Evolutionary conservation across 2,329 filamentous ascomycete species (phyloP), one percentile per base, ranked within the genome.

Genomic region (Tolypocladium pustulatum): DNA sequence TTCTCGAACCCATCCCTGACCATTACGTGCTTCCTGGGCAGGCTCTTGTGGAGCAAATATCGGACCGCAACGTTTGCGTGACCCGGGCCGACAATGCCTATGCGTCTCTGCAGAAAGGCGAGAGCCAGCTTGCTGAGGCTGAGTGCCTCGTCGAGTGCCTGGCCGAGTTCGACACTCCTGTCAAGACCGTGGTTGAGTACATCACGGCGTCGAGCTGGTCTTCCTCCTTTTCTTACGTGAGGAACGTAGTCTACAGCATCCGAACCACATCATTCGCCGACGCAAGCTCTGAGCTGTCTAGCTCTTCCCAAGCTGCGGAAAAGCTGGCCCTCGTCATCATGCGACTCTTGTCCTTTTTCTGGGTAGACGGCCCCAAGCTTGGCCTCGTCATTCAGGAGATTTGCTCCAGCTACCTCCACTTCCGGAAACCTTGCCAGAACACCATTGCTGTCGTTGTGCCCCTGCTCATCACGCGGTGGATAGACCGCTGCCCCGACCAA

Each of bases 331-430:
- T 87, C 15, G 76, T 83, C 22, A 75, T 82, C 13, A 70, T 88
- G 54, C 78, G 83, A 41, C 75, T 87, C 38, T 73, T 88, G 32
- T 80, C 83, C 20, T 86, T 81, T 66, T 81, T 86, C 63, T 87
- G 84, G 82, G 81, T 87, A 25, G 84, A 88, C 65, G 77, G 76
- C 46, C 75, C 78, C 53, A 87, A 86, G 70, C 75, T 89, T 17
- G 80, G 82, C 43, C 69, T 81, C 25, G 67, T 88, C 57, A 80
- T 88, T 41, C 83, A 87, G 64, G 86, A 89, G 70, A 75, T 88
- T 41, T 86, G 83, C 67, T 84, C 83, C 27, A 84, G 80, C 66
- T 88, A 87, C 68, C 75, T 88, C 53, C 85, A 88, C 67, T 82
- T 88, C 61, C 80, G 83, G 61, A 85, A 82, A 64, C 70, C 79